A percentile compares a stretch with the other conserved stretches of the same genome.
phyloP scores from a whole-genome alignment of 306 rosid species.

The Cicer bijugum region DNA sequence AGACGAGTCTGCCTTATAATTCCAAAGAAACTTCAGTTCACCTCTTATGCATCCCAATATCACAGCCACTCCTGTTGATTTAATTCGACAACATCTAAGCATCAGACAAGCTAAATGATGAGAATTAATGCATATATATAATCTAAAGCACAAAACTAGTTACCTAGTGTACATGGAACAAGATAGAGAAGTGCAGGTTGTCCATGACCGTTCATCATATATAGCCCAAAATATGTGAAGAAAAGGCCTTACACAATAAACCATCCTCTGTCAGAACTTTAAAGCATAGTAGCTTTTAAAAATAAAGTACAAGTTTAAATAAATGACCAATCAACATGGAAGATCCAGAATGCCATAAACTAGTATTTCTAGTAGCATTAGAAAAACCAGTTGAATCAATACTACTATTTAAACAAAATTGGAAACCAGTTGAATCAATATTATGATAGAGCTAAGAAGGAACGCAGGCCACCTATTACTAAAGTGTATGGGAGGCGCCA shows the following conservation, averaged over 20 bases:
- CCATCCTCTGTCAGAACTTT: conserved; percentile 10
- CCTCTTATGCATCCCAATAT: conserved; percentile 70
- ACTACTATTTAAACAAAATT: not conserved
- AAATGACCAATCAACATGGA: conserved; percentile 29
- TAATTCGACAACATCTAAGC: conserved; percentile 17
- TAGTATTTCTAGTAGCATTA: not conserved
- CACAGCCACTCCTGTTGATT: conserved; percentile 60
- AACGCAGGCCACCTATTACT: too few species aligned
- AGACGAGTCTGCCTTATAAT: conserved; percentile 48
- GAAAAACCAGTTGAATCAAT: not conserved
- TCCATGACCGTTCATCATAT: conserved; percentile 88
- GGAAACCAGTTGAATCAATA: too few species aligned
- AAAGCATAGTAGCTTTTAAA: not conserved
- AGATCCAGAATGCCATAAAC: not conserved
- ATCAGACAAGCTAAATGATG: conserved; percentile 16
- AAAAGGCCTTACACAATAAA: conserved; percentile 63
- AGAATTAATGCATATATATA: not conserved
- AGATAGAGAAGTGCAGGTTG: conserved; percentile 98
- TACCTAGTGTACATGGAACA: conserved; percentile 97
- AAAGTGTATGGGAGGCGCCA: too few species aligned
- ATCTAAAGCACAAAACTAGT: conserved; percentile 30
- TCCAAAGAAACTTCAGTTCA: conserved; percentile 73
- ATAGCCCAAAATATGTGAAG: conserved; percentile 74
- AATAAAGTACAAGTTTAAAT: not conserved
- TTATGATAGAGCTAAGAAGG: too few species aligned